A percentile compares a stretch with the other conserved stretches of the same genome.
phyloP scores from a whole-genome alignment of 495 filamentous ascomycete species.

The Penicillium crystallinum region DNA sequence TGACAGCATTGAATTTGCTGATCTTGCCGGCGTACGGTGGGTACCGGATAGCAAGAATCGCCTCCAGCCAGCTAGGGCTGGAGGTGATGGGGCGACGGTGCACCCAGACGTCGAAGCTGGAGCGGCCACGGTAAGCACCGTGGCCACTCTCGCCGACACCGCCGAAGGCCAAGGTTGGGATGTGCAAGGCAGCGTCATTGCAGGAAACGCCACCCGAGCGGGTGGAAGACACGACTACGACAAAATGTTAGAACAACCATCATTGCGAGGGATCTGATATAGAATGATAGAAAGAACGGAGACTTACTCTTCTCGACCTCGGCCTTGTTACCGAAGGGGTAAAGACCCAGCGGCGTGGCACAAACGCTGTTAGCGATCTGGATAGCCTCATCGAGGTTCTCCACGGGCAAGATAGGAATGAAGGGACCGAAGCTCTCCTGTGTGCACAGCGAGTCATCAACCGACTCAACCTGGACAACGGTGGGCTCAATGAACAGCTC shows the following conservation, averaged over 20 bases:
- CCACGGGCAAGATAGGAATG: constrained; percentile 69
- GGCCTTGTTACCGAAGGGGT: constrained; percentile 73
- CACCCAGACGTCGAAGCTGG: constrained; percentile 79
- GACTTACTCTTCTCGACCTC: constrained; percentile 62
- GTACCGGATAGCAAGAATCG: constrained; percentile 69
- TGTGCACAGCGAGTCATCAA: constrained; percentile 69
- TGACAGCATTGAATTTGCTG: constrained; percentile 52
- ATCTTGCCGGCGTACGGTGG: constrained; percentile 69
- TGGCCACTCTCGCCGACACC: constrained; percentile 83
- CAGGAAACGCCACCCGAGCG: constrained; percentile 74
- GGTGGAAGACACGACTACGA: constrained; percentile 49
- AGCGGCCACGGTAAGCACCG: constrained; percentile 78
- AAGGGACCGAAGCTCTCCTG: constrained; percentile 90
- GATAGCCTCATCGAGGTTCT: constrained; percentile 76
- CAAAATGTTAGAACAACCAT: constrained; percentile 23
- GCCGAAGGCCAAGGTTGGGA: constrained; percentile 79
- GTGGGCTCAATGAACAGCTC: constrained; percentile 84
- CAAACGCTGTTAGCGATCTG: constrained; percentile 68
- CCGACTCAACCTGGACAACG: constrained; percentile 66
- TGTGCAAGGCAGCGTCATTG: constrained; percentile 82
- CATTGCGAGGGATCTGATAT: background rate
- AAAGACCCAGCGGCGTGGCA: constrained; percentile 74
- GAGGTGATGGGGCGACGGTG: constrained; percentile 70
- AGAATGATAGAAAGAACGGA: background rate
- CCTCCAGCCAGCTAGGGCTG: constrained; percentile 78